Evolutionary conservation across 106 monocot species (phyloP).

Genomic region (Allium cepa): DNA sequence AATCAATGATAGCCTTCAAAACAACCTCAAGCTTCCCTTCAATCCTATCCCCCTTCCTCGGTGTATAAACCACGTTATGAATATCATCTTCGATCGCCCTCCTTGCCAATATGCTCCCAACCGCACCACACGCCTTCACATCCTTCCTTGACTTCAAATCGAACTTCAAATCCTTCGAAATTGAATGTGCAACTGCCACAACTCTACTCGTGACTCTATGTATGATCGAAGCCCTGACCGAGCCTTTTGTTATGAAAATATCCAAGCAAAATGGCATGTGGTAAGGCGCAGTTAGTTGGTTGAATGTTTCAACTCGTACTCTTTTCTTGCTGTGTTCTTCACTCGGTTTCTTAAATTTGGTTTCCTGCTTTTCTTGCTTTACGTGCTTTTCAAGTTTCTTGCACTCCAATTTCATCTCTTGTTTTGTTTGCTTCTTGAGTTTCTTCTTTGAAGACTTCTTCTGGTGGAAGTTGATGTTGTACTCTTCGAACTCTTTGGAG

Average conservation of each 20-base stretch:
- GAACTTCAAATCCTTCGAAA: conserved; percentile 91
- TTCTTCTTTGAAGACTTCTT: conserved; percentile 32
- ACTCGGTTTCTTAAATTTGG: neutral
- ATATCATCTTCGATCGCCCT: conserved; percentile 83
- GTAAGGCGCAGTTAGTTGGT: conserved; percentile 69
- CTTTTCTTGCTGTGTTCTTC: conserved; percentile 24
- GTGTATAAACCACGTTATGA: conserved; percentile 75
- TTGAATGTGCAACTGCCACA: conserved; percentile 79
- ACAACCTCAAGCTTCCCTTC: conserved; percentile 83
- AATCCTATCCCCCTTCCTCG: conserved; percentile 73
- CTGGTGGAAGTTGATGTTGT: conserved; percentile 30
- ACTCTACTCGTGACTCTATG: conserved; percentile 71
- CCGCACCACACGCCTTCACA: conserved; percentile 48
- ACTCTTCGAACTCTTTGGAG: conserved; percentile 76
- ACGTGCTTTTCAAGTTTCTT: conserved; percentile 17
- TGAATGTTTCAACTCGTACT: conserved; percentile 49
- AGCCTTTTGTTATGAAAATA: conserved; percentile 66
- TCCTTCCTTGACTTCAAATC: conserved; percentile 57
- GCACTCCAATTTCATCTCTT: conserved; percentile 15
- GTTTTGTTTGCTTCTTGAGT: conserved; percentile 8
- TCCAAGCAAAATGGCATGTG: conserved; percentile 81
- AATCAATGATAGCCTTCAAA: conserved; percentile 54
- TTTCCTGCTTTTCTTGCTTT: conserved; percentile 18
- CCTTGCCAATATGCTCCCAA: conserved; percentile 53
- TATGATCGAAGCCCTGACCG: conserved; percentile 69